phyloP scores from a whole-genome alignment of 176 grass and related monocot species.

The Olyra latifolia region DNA sequence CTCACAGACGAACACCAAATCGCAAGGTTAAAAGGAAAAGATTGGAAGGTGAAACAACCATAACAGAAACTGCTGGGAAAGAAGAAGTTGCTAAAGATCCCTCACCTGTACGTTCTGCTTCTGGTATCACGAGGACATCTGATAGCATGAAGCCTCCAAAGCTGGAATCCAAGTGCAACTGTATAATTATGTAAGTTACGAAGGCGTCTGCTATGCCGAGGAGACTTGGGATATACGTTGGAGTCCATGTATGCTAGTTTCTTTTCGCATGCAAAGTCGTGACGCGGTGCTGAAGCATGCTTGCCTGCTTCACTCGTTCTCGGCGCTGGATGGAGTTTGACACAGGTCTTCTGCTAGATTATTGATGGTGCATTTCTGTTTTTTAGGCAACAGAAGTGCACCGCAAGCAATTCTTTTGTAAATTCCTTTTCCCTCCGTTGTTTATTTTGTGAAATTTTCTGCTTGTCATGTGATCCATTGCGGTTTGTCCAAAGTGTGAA shows the following conservation, averaged over 20 bases:
- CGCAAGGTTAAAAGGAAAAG: conserved; percentile 85
- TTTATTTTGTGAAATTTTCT: conserved; percentile 25
- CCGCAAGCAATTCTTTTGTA: conserved; percentile 62
- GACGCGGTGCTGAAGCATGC: neutral
- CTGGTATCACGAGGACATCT: conserved; percentile 41
- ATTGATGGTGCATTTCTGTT: conserved; percentile 43
- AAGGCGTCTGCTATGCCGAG: neutral
- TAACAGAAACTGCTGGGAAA: conserved; percentile 8
- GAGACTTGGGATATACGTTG: neutral
- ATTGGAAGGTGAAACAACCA: conserved; percentile 61
- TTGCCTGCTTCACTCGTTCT: conserved; percentile 6
- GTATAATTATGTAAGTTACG: conserved; percentile 81
- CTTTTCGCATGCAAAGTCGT: neutral
- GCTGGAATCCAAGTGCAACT: conserved; percentile 95
- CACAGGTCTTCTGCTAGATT: conserved; percentile 29
- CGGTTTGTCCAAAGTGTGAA: conserved; percentile 36
- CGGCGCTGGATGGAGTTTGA: neutral
- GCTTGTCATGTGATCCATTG: conserved; percentile 14
- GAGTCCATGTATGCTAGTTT: conserved; percentile 1
- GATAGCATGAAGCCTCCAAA: conserved; percentile 73
- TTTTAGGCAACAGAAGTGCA: conserved; percentile 55
- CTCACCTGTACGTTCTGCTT: conserved; percentile 42
- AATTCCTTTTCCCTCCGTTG: neutral
- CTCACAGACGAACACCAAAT: conserved; percentile 45
- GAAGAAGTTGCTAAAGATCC: conserved; percentile 32